Evolutionary conservation across 495 filamentous ascomycete genomes (phyloP).

Genomic region (Penicillium crystallinum): DNA sequence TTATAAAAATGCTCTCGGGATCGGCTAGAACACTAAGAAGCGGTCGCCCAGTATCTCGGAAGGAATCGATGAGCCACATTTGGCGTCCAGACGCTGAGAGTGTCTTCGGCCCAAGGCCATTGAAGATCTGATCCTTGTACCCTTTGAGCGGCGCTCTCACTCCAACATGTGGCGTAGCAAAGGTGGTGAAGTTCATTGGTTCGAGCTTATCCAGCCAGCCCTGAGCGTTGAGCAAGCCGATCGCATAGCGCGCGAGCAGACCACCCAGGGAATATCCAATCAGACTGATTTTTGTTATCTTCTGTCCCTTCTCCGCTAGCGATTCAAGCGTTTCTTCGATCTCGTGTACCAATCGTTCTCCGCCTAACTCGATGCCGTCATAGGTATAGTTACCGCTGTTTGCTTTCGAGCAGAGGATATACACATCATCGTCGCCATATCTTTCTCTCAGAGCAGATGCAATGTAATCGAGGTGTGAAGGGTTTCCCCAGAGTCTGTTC

Average conservation of each 20-base stretch:
- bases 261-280: conserved; percentile 89
- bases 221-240: conserved; percentile 76
- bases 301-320: conserved; percentile 57
- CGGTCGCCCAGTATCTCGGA: conserved; percentile 73
- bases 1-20: conserved; percentile 78
- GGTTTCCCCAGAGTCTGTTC: conserved; percentile 84
- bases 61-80: conserved; percentile 80
- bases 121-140: conserved; percentile 64
- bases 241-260: conserved; percentile 78
- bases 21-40: conserved; percentile 79
- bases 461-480: conserved; percentile 70
- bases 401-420: conserved; percentile 70
- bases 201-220: conserved; percentile 72
- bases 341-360: conserved; percentile 81
- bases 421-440: conserved; percentile 57
- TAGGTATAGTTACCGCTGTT: conserved; percentile 86
- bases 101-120: conserved; percentile 70
- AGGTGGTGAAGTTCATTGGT: conserved; percentile 90
- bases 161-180: conserved; percentile 85
- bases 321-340: conserved; percentile 74
- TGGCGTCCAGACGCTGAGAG: conserved; percentile 80
- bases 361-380: conserved; percentile 87
- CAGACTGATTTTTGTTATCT: conserved; percentile 76
- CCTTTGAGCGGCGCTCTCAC: conserved; percentile 71
- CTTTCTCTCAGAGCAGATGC: conserved; percentile 60